These are phyloP conservation scores for Zizania palustris DNA, from an alignment of 202 grass and related monocot genomes.

Conservation along the genomic window DNA sequence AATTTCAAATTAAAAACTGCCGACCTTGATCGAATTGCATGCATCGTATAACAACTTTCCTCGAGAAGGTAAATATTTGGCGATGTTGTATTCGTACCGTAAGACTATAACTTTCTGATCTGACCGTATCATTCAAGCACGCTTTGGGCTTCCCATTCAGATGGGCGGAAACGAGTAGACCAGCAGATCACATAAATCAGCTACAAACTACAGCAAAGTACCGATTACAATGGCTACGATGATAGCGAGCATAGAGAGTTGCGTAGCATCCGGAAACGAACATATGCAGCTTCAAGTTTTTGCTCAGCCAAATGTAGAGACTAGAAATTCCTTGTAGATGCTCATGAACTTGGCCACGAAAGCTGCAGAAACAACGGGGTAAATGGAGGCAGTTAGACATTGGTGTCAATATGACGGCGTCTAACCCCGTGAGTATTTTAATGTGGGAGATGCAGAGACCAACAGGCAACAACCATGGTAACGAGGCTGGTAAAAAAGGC, in stretches of 20 bases:
- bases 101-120: background rate
- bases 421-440: background rate
- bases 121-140: background rate
- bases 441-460: background rate
- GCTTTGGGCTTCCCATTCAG: background rate
- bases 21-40: background rate
- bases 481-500: background rate
- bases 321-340: conserved; percentile 94
- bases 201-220: conserved; percentile 22
- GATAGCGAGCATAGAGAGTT: background rate
- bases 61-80: background rate
- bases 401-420: background rate
- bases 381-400: background rate
- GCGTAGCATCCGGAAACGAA: background rate
- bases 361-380: conserved; percentile 50
- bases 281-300: background rate
- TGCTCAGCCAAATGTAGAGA: conserved; percentile 82
- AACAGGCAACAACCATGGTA: background rate
- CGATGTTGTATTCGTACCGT: background rate
- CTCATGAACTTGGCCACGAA: conserved; percentile 99
- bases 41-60: background rate
- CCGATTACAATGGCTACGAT: background rate
- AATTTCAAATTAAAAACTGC: background rate
- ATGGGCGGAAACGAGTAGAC: background rate
- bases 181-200: background rate